phyloP scores from a whole-genome alignment of 73 alveolate species.

The Tetrahymena elliotti region DNA sequence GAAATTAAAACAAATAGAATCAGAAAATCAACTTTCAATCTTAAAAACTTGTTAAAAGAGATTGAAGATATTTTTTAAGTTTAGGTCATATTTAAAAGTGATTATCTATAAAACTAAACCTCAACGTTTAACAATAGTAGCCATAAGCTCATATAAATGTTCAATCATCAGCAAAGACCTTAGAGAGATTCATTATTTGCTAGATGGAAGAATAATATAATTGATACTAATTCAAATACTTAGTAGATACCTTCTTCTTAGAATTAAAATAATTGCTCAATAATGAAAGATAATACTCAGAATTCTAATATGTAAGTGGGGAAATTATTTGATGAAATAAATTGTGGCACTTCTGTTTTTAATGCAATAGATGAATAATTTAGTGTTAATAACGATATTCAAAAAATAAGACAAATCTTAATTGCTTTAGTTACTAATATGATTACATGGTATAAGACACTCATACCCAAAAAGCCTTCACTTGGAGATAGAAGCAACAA shows the following conservation, averaged over 20 bases:
- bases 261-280: neutral
- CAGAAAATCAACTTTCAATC: neutral
- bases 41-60: neutral
- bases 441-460: neutral
- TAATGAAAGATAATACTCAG: neutral
- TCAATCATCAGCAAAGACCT: neutral
- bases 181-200: neutral
- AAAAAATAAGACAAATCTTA: neutral
- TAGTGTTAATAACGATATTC: neutral
- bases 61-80: neutral
- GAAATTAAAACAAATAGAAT: neutral
- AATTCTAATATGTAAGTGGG: neutral
- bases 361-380: neutral
- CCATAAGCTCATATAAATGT: neutral
- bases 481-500: neutral
- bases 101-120: neutral
- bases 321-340: neutral
- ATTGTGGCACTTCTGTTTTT: neutral
- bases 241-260: neutral
- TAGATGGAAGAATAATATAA: neutral
- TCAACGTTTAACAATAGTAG: neutral
- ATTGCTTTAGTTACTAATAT: neutral
- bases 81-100: neutral
- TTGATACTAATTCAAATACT: neutral
- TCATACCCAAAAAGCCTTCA: neutral